A percentile compares a stretch with the other conserved stretches of the same genome.
Conservation (phyloP, 352 stramenopile genomes). For the Globisporangium canariense region DNA sequence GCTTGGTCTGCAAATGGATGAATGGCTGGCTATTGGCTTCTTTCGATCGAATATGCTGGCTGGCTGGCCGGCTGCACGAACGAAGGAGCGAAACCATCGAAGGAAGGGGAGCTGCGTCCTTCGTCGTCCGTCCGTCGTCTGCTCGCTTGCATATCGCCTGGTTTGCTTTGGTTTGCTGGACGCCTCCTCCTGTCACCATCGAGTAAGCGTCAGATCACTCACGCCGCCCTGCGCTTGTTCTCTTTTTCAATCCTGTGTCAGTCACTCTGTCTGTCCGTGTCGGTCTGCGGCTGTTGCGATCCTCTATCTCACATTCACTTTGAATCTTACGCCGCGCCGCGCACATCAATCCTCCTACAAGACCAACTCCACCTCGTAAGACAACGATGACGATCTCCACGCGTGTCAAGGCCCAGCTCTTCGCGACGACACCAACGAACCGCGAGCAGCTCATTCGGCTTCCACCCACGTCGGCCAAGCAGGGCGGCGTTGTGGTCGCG, state of each 20-base stretch:
- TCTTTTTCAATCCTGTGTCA: background rate
- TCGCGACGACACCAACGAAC: constrained; percentile 19
- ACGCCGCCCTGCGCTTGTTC: background rate
- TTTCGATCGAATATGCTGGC: too few relatives aligned
- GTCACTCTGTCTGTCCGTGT: background rate
- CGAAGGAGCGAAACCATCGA: too few relatives aligned
- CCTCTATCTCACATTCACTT: constrained; percentile 14
- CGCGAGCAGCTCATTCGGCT: constrained; percentile 25
- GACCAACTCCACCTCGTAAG: background rate
- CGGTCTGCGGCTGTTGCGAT: background rate
- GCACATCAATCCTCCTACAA: background rate
- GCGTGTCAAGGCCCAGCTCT: constrained; percentile 23
- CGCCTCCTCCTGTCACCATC: background rate
- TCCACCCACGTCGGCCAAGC: constrained; percentile 20
- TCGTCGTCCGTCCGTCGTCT: too few relatives aligned
- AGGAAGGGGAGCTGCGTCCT: too few relatives aligned
- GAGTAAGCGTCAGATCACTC: background rate
- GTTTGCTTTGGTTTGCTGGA: too few relatives aligned
- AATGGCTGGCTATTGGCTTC: too few relatives aligned
- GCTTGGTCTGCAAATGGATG: too few relatives aligned
- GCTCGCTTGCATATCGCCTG: too few relatives aligned
- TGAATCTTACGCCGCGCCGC: background rate
- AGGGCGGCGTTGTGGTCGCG: constrained; percentile 31
- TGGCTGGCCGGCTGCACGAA: too few relatives aligned
- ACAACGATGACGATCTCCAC: constrained; percentile 23